These are phyloP conservation scores for Asclepias syriaca DNA, from an alignment of 257 asterid species.

Conservation along the genomic window DNA sequence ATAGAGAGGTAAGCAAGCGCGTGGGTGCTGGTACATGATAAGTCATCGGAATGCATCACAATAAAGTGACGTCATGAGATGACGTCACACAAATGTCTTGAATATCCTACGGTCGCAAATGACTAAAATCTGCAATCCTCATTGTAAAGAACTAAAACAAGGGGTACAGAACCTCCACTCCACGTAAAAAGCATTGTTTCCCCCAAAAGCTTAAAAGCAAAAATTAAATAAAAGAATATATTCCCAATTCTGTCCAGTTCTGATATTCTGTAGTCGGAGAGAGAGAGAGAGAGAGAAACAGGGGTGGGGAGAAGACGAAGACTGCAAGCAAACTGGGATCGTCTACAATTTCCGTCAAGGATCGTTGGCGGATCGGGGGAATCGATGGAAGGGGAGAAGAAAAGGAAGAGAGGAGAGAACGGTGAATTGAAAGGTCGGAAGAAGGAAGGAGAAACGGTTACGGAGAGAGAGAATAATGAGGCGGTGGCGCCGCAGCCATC, in stretches of 20 bases:
- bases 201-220: background rate
- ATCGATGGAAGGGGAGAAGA: constrained; percentile 31
- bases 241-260: background rate
- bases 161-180: background rate
- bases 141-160: background rate
- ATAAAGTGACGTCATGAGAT: background rate
- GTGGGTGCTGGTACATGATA: background rate
- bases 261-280: no score
- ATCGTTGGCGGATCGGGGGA: background rate
- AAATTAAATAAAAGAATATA: background rate
- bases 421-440: background rate
- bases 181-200: background rate
- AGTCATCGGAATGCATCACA: background rate
- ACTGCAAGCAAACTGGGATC: background rate
- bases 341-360: background rate
- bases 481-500: constrained; percentile 24
- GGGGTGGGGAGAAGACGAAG: background rate
- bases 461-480: constrained; percentile 12
- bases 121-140: background rate
- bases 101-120: constrained; percentile 8
- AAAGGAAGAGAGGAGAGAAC: constrained; percentile 27
- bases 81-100: background rate
- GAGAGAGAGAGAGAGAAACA: background rate
- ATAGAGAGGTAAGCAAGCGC: background rate
- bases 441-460: background rate